phyloP scores from a whole-genome alignment of 2,329 filamentous ascomycete genomes.

The Claviceps lovelessii region DNA sequence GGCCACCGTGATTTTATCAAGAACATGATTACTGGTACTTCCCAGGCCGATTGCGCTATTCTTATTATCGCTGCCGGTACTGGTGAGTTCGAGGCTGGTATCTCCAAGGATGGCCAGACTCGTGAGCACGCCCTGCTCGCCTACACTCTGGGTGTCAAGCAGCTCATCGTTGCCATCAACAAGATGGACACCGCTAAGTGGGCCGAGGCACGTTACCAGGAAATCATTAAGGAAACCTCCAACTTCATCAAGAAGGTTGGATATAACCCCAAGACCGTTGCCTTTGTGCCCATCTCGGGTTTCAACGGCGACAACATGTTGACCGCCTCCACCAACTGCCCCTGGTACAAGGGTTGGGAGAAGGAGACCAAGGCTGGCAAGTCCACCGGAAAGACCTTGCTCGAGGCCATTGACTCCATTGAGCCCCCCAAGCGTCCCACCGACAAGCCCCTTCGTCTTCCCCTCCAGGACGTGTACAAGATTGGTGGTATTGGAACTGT shows the following conservation, averaged over 20 bases:
- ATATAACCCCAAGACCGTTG: slow-evolving; percentile 98
- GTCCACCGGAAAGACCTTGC: slow-evolving; percentile 86
- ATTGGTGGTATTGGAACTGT: slow-evolving; percentile 99
- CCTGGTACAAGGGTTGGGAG: slow-evolving; percentile 99
- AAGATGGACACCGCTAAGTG: slow-evolving; percentile 99
- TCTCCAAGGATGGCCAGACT: slow-evolving; percentile 99
- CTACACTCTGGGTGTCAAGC: slow-evolving; percentile 99
- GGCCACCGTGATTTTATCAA: slow-evolving; percentile 99
- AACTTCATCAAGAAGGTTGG: slow-evolving; percentile 99
- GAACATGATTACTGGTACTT: slow-evolving; percentile 99
- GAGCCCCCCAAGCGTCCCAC: slow-evolving; percentile 83
- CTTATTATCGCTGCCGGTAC: slow-evolving; percentile 99
- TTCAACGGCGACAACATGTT: slow-evolving; percentile 99
- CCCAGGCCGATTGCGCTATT: slow-evolving; percentile 98
- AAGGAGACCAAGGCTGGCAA: slow-evolving; percentile 87
- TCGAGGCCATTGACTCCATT: slow-evolving; percentile 96
- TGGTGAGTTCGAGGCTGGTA: slow-evolving; percentile 99
- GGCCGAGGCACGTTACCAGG: slow-evolving; percentile 89
- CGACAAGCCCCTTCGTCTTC: slow-evolving; percentile 99
- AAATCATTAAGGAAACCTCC: slow-evolving; percentile 99
- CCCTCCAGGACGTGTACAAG: slow-evolving; percentile 99
- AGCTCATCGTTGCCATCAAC: slow-evolving; percentile 99
- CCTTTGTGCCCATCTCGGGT: slow-evolving; percentile 99
- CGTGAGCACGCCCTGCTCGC: slow-evolving; percentile 99
- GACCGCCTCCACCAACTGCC: slow-evolving; percentile 73